phyloP scores from a whole-genome alignment of 306 rosid species.

The Cicer arietinum region DNA sequence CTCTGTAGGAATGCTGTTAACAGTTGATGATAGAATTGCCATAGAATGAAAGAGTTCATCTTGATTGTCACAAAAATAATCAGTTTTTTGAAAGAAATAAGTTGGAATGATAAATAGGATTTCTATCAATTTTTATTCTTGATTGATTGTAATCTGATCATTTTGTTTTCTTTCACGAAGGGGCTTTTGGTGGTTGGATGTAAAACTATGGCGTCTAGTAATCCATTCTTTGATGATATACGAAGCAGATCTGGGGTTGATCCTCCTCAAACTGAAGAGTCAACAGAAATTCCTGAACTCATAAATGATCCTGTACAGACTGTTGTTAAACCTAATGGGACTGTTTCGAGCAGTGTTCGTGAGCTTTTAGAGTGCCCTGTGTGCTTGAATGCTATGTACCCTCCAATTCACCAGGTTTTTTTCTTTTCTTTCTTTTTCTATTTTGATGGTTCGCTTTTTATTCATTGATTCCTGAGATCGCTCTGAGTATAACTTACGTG shows the following conservation, averaged over 20 bases:
- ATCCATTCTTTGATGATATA: conserved; percentile 72
- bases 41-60: not conserved
- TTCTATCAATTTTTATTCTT: conserved; percentile 8
- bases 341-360: conserved; percentile 89
- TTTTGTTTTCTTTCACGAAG: conserved; percentile 41
- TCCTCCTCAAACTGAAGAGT: conserved; percentile 79
- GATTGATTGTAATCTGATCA: conserved; percentile 4
- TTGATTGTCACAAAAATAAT: not conserved
- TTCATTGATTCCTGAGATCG: conserved; percentile 13
- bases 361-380: conserved; percentile 97
- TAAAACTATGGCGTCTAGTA: conserved; percentile 67
- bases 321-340: conserved; percentile 62
- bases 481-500: not conserved
- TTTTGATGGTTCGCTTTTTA: conserved; percentile 19
- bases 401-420: conserved; percentile 93
- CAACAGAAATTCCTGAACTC: conserved; percentile 62
- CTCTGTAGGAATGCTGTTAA: not conserved
- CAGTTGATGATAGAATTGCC: not conserved
- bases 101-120: not conserved
- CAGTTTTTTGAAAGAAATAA: conserved; percentile 1
- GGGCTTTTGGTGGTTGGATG: conserved; percentile 35
- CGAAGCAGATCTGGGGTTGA: conserved; percentile 79
- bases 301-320: conserved; percentile 60
- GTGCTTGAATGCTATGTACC: conserved; percentile 95
- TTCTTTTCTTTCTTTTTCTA: conserved; percentile 40